Evolutionary conservation across 169 alveolate species (phyloP), one percentile per base, ranked within the genome.

Genomic region (Theileria luwenshuni): DNA sequence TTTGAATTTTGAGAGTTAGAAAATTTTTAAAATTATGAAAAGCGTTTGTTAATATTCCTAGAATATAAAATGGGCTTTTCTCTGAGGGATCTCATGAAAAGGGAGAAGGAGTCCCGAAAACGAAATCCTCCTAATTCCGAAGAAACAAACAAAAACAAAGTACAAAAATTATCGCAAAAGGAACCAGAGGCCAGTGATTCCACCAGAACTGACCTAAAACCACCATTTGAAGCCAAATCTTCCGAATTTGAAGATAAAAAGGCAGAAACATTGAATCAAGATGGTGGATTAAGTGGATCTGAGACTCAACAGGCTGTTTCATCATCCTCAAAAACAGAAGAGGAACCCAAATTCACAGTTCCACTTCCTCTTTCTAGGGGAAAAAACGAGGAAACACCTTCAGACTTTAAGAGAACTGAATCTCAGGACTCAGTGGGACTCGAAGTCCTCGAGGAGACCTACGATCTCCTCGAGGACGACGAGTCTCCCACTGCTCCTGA

Each of bases 101-200:
- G 79, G 27, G 89, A 81, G 62, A 81, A 74, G 87, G 87, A 67
- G 42, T 48, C 87, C 3, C 83, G 87, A 6, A 68, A 68, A 21
- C 19, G 69, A 51, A 43, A 25, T 3, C 3, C 15, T 23, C 5
- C 70, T 3, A 49, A 6, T 12, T 1, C 70, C 13, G 38, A 17
- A 12, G 62, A 49, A 0, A 45, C 70, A 13, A 21, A 65, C 32
- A 71, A 71, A 27, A 25, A 58, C 2, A 51, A 33, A 33, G 60
- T 67, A 0, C 56, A 23, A 17, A 52, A 28, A 30, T 21, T 49
- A 30, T 32, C 48, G 43, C 62, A 65, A 48, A 23, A 0, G 21
- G 28, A 41, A 25, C 6, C n/a, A n/a, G n/a, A n/a, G n/a, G n/a
- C n/a, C n/a, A n/a, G 8, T 56, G 65, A 27, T 19, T 3, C 25